Conservation (phyloP, 108 stramenopile genomes). For the Seminavis robusta region DNA sequence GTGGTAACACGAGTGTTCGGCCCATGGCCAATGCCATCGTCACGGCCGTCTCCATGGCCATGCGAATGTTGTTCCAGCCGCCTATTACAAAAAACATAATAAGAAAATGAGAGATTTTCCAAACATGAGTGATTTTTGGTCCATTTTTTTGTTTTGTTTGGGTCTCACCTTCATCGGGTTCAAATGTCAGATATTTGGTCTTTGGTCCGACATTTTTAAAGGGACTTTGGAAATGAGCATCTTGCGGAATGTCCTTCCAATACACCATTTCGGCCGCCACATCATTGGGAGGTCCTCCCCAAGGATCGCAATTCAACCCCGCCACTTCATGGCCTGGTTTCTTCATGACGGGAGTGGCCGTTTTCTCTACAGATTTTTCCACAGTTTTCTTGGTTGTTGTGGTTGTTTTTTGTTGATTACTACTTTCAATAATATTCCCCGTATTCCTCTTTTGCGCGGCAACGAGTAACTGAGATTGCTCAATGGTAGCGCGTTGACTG, state of each 20-base stretch:
- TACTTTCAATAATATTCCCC: too few species aligned
- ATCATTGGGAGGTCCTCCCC: slow-evolving; percentile 69
- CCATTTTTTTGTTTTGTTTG: too few species aligned
- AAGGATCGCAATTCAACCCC: slow-evolving; percentile 62
- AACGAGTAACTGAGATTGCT: too few species aligned
- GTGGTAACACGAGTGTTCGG: slow-evolving; percentile 80
- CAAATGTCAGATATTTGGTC: slow-evolving; percentile 89
- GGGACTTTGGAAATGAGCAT: slow-evolving; percentile 52
- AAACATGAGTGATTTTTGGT: too few species aligned
- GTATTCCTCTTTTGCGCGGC: too few species aligned
- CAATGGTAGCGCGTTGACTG: too few species aligned
- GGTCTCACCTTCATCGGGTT: slow-evolving; percentile 55
- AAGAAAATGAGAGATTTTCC: too few species aligned
- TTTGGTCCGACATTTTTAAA: slow-evolving; percentile 40
- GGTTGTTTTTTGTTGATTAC: too few species aligned
- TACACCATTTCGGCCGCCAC: slow-evolving; percentile 80
- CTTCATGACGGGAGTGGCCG: too few species aligned
- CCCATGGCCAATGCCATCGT: slow-evolving; percentile 90
- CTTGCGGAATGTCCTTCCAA: slow-evolving; percentile 79
- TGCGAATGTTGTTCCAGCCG: slow-evolving; percentile 96
- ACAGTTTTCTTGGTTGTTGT: too few species aligned
- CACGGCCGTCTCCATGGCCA: slow-evolving; percentile 40
- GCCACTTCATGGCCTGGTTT: slow-evolving; percentile 40
- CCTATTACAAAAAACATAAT: slow-evolving; percentile 20
- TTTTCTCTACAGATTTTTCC: too few species aligned